Evolutionary conservation across 148 eudicot species (phyloP).

Genomic region (Nepenthes mirabilis): DNA sequence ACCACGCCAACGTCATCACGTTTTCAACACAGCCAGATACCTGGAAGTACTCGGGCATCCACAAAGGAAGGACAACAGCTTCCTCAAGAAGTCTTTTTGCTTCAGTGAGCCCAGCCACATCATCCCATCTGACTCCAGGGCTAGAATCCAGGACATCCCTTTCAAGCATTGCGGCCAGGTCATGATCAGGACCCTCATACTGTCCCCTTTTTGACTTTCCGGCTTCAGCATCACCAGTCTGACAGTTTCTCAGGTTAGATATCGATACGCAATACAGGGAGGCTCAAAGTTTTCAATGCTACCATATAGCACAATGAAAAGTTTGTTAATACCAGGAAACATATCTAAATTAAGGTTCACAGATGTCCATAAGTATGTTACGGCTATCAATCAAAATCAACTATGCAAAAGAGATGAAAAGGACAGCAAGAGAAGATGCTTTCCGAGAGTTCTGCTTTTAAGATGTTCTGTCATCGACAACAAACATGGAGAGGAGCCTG

Average conservation of each 20-base stretch:
- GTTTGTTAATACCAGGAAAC: no score
- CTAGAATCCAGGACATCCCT: conserved; percentile 88
- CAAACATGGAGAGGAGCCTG: no score
- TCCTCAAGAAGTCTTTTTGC: conserved; percentile 98
- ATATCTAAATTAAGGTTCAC: no score
- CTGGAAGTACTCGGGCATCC: conserved; percentile 99
- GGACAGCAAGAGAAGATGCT: no score
- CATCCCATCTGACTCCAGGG: conserved; percentile 99
- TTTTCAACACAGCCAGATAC: conserved; percentile 15
- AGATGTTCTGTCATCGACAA: no score
- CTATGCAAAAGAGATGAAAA: no score
- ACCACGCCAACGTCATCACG: no score
- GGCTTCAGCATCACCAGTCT: conserved; percentile 92
- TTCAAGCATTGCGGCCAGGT: conserved; percentile 99
- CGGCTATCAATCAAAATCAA: no score
- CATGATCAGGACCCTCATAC: conserved; percentile 94
- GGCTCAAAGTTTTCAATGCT: neutral
- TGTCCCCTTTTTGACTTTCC: conserved; percentile 72
- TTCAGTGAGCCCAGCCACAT: conserved; percentile 90
- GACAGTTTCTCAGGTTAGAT: conserved; percentile 9
- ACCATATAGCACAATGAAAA: no score
- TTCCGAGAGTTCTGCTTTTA: no score
- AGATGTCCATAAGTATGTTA: no score
- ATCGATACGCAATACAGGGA: neutral
- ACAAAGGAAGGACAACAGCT: conserved; percentile 97